Percentiles rank a stretch among this genome's conserved stretches.
Conservation (phyloP, 768 basidiomycete species). For the Rhodotorula paludigena region DNA sequence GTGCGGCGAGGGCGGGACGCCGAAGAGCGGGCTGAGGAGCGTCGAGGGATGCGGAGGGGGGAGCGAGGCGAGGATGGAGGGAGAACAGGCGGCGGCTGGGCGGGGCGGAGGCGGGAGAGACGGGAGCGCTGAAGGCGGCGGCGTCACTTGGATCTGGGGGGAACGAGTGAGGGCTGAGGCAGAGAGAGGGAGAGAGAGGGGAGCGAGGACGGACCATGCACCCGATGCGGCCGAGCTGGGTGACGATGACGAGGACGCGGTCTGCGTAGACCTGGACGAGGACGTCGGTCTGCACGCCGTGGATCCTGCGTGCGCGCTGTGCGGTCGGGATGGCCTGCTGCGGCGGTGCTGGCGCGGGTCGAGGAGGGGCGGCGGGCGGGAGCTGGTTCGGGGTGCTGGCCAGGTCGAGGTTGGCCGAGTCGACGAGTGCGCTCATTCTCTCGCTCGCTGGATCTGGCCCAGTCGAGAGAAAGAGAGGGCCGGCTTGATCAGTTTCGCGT, state of each 20-base stretch:
- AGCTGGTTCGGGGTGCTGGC: slow-evolving; percentile 6
- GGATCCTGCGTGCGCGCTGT: slow-evolving; percentile 56
- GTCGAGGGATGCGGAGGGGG: slow-evolving; percentile 56
- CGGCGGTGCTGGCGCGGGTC: neutral
- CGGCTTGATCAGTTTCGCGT: neutral
- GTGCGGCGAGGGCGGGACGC: slow-evolving; percentile 63
- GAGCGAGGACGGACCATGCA: slow-evolving; percentile 60
- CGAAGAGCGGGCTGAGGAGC: slow-evolving; percentile 70
- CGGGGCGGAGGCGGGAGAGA: slow-evolving; percentile 47
- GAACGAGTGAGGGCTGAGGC: neutral
- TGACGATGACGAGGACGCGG: slow-evolving; percentile 75
- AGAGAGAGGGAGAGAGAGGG: neutral
- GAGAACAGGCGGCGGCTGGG: slow-evolving; percentile 40
- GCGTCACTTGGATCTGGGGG: slow-evolving; percentile 68
- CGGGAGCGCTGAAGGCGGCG: slow-evolving; percentile 59
- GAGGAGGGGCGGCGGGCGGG: neutral
- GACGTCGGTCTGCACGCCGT: slow-evolving; percentile 64
- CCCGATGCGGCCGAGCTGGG: slow-evolving; percentile 86
- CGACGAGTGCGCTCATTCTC: slow-evolving; percentile 25
- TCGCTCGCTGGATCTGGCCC: too few relatives aligned
- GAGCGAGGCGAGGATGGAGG: slow-evolving; percentile 51
- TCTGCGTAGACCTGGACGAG: slow-evolving; percentile 74
- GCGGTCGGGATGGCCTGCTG: slow-evolving; percentile 50
- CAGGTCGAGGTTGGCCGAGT: slow-evolving; percentile 30
- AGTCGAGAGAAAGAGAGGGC: neutral